Evolutionary conservation across 768 basidiomycete genomes (phyloP).

Genomic region (Punctularia strigosozonata): DNA sequence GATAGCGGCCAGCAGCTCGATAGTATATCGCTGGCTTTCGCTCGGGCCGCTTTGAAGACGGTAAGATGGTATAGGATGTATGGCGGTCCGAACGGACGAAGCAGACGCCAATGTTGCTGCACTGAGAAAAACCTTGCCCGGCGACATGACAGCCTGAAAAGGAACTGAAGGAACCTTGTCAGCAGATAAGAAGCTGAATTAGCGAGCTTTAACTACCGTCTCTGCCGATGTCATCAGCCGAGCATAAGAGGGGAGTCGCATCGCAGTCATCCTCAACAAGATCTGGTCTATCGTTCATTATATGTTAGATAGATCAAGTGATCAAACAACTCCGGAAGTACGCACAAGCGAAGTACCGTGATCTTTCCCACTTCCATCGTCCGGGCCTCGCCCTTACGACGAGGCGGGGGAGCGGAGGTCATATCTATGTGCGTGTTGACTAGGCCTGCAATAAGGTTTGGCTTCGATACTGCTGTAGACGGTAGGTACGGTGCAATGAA

Average conservation of each 20-base stretch:
- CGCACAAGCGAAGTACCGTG: conserved; percentile 43
- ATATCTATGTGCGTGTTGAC: too few species aligned
- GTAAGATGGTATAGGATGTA: conserved; percentile 11
- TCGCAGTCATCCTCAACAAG: too few species aligned
- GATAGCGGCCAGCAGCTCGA: conserved; percentile 27
- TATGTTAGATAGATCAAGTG: too few species aligned
- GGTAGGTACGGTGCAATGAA: too few species aligned
- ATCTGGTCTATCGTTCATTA: too few species aligned
- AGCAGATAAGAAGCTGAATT: background rate
- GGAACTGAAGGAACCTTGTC: conserved; percentile 34
- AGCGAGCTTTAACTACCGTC: background rate
- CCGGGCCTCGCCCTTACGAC: conserved; percentile 19
- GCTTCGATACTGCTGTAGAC: conserved; percentile 21
- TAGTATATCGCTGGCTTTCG: conserved; percentile 4
- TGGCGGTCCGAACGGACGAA: conserved; percentile 6
- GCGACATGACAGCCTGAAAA: conserved; percentile 41
- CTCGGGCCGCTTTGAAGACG: background rate
- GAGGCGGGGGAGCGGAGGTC: conserved; percentile 28
- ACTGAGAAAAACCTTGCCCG: conserved; percentile 45
- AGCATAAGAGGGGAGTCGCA: too few species aligned
- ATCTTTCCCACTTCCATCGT: conserved; percentile 37
- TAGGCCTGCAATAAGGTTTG: conserved; percentile 32
- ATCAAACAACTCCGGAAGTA: too few species aligned
- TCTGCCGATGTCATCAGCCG: conserved; percentile 1
- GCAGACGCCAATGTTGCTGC: conserved; percentile 31